Evolutionary conservation across 2,329 filamentous ascomycete genomes (phyloP), one percentile per base, ranked within the genome.

Genomic region (Tympanopsis confertula): DNA sequence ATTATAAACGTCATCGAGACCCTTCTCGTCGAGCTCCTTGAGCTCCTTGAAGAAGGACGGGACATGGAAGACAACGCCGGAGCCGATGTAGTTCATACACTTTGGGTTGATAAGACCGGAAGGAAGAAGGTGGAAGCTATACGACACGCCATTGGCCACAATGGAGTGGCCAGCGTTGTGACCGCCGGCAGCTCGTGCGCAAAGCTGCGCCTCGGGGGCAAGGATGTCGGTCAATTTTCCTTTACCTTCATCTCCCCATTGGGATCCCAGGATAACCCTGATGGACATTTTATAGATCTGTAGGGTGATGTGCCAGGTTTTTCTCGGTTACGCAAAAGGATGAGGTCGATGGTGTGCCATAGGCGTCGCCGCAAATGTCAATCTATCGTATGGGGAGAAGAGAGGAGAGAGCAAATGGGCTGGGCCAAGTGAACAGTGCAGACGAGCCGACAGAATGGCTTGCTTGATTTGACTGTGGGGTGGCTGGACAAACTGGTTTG

Each of bases 21-120:
- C 76, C 51, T 82, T 73, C 39, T 63, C 65, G 47, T 81, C 69
- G 19, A 82, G 56, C 13, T 64, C 68, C 41, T 68, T 61, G 35
- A 83, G 62, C 55, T 83, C 78, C 46, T 71, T 68, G 66, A 82
- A 81, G 63, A 82, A 80, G 38, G 66, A 65, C 15, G 75, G 74
- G 39, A 82, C 68, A 56, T 85, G 73, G 46, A 85, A 76, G 42
- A 84, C 73, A 29, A 74, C 69, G 35, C 68, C 80, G 36, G 78
- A 79, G 42, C 82, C 83, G 53, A 88, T 81, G 40, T 88, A 63
- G 61, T 87, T 88, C 49, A 75, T 68, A 55, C 74, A 83, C 32
- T 64, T 63, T 4, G 81, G 78, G 53, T 82, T 84, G 46, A 88
- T 67, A 42, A 88, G 69, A 42, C 84, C 84, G 39, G 75, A 82